Conservation (phyloP, 78 protist species). For the Cavenderia fasciculata region DNA sequence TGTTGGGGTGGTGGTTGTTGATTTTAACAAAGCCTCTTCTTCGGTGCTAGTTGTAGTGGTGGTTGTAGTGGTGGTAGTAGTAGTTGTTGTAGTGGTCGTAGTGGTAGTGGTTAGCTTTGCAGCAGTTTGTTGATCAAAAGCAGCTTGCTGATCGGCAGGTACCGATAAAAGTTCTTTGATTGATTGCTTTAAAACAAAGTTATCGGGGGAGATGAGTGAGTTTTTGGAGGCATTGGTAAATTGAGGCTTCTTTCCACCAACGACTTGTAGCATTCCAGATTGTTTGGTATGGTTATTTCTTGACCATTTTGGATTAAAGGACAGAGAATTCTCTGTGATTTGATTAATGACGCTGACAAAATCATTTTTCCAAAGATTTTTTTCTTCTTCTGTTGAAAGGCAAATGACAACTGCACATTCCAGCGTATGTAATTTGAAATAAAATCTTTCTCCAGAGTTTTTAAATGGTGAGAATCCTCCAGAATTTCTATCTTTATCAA, state of each 20-base stretch:
- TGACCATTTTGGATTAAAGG: slow-evolving; percentile 73
- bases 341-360: slow-evolving; percentile 47
- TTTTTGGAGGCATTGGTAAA: not conserved
- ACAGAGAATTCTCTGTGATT: slow-evolving; percentile 44
- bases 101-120: not conserved
- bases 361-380: slow-evolving; percentile 29
- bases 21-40: too few species aligned
- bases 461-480: not conserved
- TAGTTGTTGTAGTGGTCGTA: not conserved
- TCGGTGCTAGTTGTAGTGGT: not conserved
- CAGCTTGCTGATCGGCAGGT: not conserved
- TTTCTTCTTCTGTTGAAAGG: slow-evolving; percentile 33
- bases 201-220: not conserved
- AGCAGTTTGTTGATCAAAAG: not conserved
- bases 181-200: slow-evolving; percentile 23
- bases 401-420: slow-evolving; percentile 58
- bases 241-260: not conserved
- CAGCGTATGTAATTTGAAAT: slow-evolving; percentile 53
- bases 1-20: too few species aligned
- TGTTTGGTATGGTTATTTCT: not conserved
- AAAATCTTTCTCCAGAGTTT: slow-evolving; percentile 27
- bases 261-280: not conserved
- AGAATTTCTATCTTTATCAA: not conserved
- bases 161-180: slow-evolving; percentile 29
- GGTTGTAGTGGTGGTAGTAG: not conserved